Evolutionary conservation across 805 yeast species (phyloP).

Genomic region (Kodamaea nitidulidarum): DNA sequence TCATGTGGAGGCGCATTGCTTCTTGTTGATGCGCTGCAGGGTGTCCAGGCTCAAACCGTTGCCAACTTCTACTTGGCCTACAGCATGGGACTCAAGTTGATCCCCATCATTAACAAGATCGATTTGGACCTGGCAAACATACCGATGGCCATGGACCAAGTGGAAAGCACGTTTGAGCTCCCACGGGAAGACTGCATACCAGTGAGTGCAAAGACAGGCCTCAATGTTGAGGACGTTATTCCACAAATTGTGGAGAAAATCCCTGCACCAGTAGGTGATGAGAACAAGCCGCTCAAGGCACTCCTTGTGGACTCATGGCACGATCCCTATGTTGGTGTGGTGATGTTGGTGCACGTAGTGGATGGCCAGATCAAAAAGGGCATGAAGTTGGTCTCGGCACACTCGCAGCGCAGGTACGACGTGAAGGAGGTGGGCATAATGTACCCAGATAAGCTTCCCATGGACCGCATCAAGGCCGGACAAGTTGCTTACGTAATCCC

Average conservation of each 20-base stretch:
- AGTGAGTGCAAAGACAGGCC: conserved; percentile 90
- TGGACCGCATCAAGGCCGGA: conserved; percentile 69
- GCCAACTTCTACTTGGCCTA: conserved; percentile 92
- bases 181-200: conserved; percentile 69
- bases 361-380: conserved; percentile 80
- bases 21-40: conserved; percentile 91
- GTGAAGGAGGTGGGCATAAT: conserved; percentile 91
- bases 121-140: conserved; percentile 88
- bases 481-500: conserved; percentile 95
- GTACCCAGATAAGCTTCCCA: conserved; percentile 81
- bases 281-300: conserved; percentile 55
- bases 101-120: conserved; percentile 89
- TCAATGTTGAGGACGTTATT: conserved; percentile 69
- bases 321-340: conserved; percentile 88
- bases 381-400: conserved; percentile 70
- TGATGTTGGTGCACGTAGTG: conserved; percentile 74
- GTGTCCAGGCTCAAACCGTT: conserved; percentile 98
- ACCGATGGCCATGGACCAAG: conserved; percentile 74
- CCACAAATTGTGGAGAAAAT: conserved; percentile 79
- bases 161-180: conserved; percentile 79
- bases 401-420: conserved; percentile 72
- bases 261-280: conserved; percentile 69
- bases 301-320: conserved; percentile 97
- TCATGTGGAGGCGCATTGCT: conserved; percentile 93
- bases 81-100: conserved; percentile 71